phyloP scores from a whole-genome alignment of 164 flowering plant species.

The Houttuynia cordata region DNA sequence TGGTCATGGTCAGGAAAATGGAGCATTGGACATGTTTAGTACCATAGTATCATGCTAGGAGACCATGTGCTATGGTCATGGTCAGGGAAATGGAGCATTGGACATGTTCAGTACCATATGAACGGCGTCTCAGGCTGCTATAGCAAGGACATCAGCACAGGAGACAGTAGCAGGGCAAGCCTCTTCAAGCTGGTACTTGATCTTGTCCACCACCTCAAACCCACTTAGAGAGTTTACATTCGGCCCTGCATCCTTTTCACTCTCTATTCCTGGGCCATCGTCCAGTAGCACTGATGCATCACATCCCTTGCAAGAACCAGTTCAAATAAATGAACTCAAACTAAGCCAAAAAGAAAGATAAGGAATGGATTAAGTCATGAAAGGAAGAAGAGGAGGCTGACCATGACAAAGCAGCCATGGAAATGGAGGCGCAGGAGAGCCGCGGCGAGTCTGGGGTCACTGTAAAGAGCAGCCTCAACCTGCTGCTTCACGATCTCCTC shows the following conservation, averaged over 20 bases:
- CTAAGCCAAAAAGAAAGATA: too few relatives aligned
- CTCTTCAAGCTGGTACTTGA: constrained; percentile 42
- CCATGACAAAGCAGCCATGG: constrained; percentile 85
- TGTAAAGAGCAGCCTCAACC: constrained; percentile 39
- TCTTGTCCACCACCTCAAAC: constrained; percentile 55
- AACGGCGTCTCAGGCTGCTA: constrained; percentile 68
- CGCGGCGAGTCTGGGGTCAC: constrained; percentile 74
- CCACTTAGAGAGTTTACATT: constrained; percentile 58
- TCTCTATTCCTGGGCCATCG: constrained; percentile 28
- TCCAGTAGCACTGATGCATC: constrained; percentile 75
- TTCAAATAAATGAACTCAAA: not conserved
- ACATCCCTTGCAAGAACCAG: constrained; percentile 47
- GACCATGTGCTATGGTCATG: too few relatives aligned
- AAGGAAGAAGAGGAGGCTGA: constrained; percentile 6
- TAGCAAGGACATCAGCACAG: constrained; percentile 71
- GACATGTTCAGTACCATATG: constrained; percentile 22
- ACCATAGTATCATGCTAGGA: too few relatives aligned
- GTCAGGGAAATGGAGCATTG: not conserved
- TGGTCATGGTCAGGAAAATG: too few relatives aligned
- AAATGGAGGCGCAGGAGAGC: constrained; percentile 72
- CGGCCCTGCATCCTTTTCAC: constrained; percentile 69
- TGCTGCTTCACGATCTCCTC: constrained; percentile 44
- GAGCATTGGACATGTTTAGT: too few relatives aligned
- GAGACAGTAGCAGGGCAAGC: constrained; percentile 70
- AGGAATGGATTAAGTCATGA: too few relatives aligned